Evolutionary conservation across 768 basidiomycete genomes (phyloP), one percentile per base, ranked within the genome.

Genomic region (Mycena floridula): DNA sequence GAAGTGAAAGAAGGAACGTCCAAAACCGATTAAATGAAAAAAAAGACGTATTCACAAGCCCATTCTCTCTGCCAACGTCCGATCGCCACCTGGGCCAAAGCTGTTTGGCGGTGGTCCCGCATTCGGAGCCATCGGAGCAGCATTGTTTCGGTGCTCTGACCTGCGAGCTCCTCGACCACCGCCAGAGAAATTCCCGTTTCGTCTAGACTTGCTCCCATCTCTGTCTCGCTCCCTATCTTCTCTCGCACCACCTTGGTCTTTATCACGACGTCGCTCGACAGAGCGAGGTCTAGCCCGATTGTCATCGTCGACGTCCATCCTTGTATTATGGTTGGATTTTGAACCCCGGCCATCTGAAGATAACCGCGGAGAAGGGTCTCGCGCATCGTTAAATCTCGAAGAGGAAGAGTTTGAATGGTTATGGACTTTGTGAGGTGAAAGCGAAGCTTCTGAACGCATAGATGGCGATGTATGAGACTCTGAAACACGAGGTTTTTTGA

Each of bases 41-140:
- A 40, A 47, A 42, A 24, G 45, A 24, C 45, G 43, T 47, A 42
- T 37, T 74, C 65, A 86, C 35, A 88, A 72, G 62, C 88, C 88
- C 82, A 90, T 76, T 57, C 88, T 70, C 64, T 89, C 85, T 62
- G 82, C 84, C 70, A 90, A 80, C 71, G 88, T 86, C 77, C 87
- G 86, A 70, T 85, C 82, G 37, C 68, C 69, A 50, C 68, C 63
- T 32, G 41, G 23, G n/a, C 36, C 6, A 8, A 32, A 20, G 7
- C 39, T 16, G 37, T 40, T 21, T 5, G 45, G 37, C 6, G 21
- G 37, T 40, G 15, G 22, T 16, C 38, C 39, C 28, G 38, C 38
- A 8, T 37, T 18, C 16, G 27, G 28, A n/a, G 27, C 41, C 9
- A 16, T 9, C 5, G 38, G 23, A 16, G 3, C 22, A 13, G 13